phyloP scores from a whole-genome alignment of 257 asterid genomes.

The Nicotiana noctiflora region DNA sequence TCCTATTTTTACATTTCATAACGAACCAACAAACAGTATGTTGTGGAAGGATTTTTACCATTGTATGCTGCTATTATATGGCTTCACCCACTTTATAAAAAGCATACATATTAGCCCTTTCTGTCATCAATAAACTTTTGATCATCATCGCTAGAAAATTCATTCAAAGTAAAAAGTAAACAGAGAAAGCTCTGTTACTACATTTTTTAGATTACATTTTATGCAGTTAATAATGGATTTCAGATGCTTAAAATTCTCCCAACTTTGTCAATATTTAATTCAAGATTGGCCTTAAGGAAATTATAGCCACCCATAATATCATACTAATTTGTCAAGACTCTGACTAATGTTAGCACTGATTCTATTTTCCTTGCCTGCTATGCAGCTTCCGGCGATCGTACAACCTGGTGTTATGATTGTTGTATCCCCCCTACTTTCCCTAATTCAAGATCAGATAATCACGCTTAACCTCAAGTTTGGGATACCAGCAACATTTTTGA shows the following conservation, averaged over 20 bases:
- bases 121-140: neutral
- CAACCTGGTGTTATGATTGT: constrained; percentile 84
- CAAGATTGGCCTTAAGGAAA: neutral
- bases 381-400: constrained; percentile 91
- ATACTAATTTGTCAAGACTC: neutral
- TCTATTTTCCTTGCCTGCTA: constrained; percentile 11
- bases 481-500: constrained; percentile 89
- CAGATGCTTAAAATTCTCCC: neutral
- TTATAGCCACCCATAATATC: neutral
- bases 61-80: neutral
- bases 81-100: neutral
- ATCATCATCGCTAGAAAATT: too few relatives aligned
- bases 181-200: neutral
- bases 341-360: neutral
- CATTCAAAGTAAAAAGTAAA: neutral
- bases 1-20: neutral
- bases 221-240: neutral
- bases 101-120: neutral
- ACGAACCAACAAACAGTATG: neutral
- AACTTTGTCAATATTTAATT: neutral
- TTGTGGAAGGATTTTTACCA: neutral
- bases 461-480: constrained; percentile 85
- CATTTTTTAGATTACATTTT: neutral
- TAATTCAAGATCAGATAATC: constrained; percentile 96
- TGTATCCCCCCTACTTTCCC: constrained; percentile 94